phyloP scores from a whole-genome alignment of 257 asterid genomes.

The Phtheirospermum japonicum region DNA sequence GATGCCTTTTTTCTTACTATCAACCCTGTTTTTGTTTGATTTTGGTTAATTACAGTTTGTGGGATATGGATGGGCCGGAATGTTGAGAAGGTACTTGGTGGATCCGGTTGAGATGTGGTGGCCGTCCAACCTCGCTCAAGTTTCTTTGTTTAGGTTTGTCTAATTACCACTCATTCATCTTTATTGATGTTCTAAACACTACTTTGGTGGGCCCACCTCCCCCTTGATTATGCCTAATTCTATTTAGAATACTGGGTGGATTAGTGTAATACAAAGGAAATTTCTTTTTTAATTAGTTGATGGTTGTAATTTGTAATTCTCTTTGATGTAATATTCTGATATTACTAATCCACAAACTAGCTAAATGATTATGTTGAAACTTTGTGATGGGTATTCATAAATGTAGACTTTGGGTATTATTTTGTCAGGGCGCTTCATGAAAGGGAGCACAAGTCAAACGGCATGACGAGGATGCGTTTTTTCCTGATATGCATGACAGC shows the following conservation, averaged over 20 bases:
- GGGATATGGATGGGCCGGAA: slow-evolving; percentile 99
- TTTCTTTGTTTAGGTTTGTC: slow-evolving; percentile 20
- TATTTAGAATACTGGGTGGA: too few species aligned
- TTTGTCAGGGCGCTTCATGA: slow-evolving; percentile 90
- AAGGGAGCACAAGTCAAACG: slow-evolving; percentile 57
- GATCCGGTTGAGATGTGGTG: slow-evolving; percentile 99
- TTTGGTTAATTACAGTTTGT: slow-evolving; percentile 44
- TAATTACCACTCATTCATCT: slow-evolving; percentile 2
- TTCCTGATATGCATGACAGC: slow-evolving; percentile 70
- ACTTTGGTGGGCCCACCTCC: too few species aligned
- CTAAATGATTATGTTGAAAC: not conserved
- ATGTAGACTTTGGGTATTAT: too few species aligned
- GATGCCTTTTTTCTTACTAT: not conserved
- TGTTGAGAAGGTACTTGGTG: slow-evolving; percentile 80
- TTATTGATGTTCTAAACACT: too few species aligned
- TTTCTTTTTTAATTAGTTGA: too few species aligned
- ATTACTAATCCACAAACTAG: too few species aligned
- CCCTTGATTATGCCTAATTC: too few species aligned
- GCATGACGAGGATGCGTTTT: slow-evolving; percentile 80
- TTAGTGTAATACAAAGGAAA: too few species aligned
- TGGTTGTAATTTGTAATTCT: too few species aligned
- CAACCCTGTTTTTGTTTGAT: not conserved
- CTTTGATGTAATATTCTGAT: too few species aligned
- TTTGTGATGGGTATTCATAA: too few species aligned
- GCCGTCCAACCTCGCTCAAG: slow-evolving; percentile 99